These are phyloP conservation scores for Microthyrium microscopicum DNA, from an alignment of 2,329 filamentous ascomycete species.

Conservation along the genomic window DNA sequence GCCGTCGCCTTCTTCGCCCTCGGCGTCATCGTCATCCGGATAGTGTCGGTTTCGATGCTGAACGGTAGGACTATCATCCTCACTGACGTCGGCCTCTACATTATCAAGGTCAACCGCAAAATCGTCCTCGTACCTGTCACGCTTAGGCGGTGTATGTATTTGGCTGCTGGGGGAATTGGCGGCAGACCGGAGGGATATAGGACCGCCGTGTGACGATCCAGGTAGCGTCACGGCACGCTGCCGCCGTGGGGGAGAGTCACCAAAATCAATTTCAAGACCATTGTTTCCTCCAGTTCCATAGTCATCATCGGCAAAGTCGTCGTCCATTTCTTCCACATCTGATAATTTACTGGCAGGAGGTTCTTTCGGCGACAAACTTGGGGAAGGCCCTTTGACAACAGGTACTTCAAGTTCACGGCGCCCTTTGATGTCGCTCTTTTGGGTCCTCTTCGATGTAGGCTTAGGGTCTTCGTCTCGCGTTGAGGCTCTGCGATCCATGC, in stretches of 20 bases:
- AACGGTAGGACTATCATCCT: conserved; percentile 4
- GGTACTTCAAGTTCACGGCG: background rate
- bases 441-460: background rate
- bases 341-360: background rate
- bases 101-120: background rate
- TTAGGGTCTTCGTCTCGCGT: conserved; percentile 10
- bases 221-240: background rate
- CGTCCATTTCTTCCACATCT: background rate
- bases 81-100: conserved; percentile 7
- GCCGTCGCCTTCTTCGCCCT: conserved; percentile 6
- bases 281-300: background rate
- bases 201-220: conserved; percentile 2
- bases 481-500: conserved; percentile 20
- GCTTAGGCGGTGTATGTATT: conserved; percentile 1
- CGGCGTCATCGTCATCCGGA: conserved; percentile 1
- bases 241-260: conserved; percentile 2
- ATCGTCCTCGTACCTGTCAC: background rate
- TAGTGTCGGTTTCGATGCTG: too few relatives aligned
- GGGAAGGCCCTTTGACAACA: background rate
- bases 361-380: background rate
- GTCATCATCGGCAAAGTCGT: conserved; percentile 1
- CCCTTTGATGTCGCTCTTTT: too few relatives aligned
- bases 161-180: conserved; percentile 7
- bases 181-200: conserved; percentile 8
- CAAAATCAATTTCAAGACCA: conserved; percentile 10